Base-by-base conservation (phyloP, 352 stramenopile species). In the Pythium monospermum region DNA sequence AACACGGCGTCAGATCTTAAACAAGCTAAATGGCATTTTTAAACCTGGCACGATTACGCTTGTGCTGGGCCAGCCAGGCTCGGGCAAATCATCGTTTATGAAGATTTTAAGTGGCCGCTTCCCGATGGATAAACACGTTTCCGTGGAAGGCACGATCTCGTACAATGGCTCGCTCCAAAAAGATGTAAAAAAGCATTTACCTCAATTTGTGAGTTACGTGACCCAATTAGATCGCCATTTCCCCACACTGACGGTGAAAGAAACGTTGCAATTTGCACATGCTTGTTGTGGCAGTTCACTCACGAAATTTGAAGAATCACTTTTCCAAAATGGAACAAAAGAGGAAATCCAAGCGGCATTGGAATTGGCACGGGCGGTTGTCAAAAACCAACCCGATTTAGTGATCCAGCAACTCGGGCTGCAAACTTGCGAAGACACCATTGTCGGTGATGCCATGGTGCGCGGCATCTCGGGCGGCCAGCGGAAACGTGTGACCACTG, bases 401-500 rank as follows among this genome's bases (percentile, higher is more conserved):
- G 66, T 71, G 22, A 41, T 59, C n/a, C 22, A 59, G 18, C 60
- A 60, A 35, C 43, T 67, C 5, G 60, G 65, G 28, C 59, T 77
- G 15, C 41, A 43, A 25, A 67, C 30, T 35, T 77, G 45, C 16
- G 25, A 53, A 32, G 33, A 53, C 45, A 53, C 45, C 8, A 42
- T 53, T 32, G 45, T 53, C 13, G 66, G 68, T 18, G 59, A 66
- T 45, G 62, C 35, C 28, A 69, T 76, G 41, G 12, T 77, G 8
- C 61, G 68, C 23, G 79, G 79, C 21, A 62, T 91, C 11, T 88
- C 73, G 0, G 78, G 79, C 11, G 78, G 79, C 7, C 73, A 91
- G 39, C 64, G 71, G 11, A 83, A 85, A 62, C 74, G 79, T 19
- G 75, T 89, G 28, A 91, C 79, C 18, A 78, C 64, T 12, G 80